Evolutionary conservation across 2,329 filamentous ascomycete genomes (phyloP).

Genomic region (Paracoccidioides lutzii): DNA sequence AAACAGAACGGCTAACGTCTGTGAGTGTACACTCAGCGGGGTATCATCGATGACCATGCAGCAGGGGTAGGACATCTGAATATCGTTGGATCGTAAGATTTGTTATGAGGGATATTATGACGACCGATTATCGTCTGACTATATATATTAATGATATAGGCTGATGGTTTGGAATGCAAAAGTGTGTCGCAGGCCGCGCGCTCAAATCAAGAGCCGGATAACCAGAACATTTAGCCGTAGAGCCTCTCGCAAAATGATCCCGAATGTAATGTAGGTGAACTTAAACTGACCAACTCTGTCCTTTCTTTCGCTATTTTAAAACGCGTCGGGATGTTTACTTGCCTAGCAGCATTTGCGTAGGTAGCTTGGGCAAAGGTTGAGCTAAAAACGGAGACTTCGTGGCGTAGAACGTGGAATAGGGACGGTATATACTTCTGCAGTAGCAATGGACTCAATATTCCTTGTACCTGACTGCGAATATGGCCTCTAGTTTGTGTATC

Average conservation of each 20-base stretch:
- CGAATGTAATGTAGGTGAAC: no score
- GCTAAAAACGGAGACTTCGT: no score
- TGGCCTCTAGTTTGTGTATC: no score
- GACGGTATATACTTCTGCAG: no score
- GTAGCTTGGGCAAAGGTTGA: no score
- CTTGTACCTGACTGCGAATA: no score
- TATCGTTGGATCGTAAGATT: neutral
- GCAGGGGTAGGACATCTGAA: neutral
- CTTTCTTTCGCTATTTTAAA: no score
- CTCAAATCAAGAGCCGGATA: neutral
- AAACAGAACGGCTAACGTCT: neutral
- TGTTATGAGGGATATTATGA: neutral
- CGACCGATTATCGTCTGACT: neutral
- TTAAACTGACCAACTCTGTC: no score
- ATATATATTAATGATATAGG: neutral
- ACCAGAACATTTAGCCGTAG: neutral
- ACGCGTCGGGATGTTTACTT: no score
- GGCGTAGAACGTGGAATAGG: no score
- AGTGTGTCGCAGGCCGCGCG: neutral
- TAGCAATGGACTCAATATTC: no score
- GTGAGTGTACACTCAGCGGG: neutral
- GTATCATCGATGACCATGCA: neutral
- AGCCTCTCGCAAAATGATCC: neutral
- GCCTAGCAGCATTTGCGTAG: no score
- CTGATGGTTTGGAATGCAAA: neutral